Conservation (phyloP, 192 early-diverging fungal genomes). For the Podila epigama region DNA sequence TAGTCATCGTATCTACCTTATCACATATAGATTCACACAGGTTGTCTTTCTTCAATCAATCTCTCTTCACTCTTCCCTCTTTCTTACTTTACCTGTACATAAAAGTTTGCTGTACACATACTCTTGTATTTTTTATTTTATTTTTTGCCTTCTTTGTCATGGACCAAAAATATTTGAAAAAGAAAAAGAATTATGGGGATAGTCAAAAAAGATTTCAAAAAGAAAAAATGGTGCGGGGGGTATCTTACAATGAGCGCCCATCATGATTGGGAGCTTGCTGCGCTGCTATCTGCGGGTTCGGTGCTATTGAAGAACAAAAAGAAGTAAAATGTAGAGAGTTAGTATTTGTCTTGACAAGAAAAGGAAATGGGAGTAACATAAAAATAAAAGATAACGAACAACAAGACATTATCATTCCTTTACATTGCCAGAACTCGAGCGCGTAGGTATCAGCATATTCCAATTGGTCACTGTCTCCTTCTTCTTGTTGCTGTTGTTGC, state of each 20-base stretch:
- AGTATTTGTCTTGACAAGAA: background rate
- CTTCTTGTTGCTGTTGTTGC: background rate
- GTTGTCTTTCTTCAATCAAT: background rate
- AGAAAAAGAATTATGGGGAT: background rate
- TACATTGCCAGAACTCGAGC: conserved; percentile 1
- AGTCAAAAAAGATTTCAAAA: background rate
- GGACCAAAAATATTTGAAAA: background rate
- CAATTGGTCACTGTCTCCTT: background rate
- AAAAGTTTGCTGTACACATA: too few species aligned
- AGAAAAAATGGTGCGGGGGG: background rate
- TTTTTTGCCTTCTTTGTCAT: too few species aligned
- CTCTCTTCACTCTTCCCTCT: background rate
- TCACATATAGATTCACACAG: background rate
- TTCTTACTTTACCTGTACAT: background rate
- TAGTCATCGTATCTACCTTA: too few species aligned
- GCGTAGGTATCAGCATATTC: background rate
- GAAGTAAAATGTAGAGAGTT: background rate
- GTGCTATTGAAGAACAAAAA: background rate
- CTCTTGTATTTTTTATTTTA: too few species aligned
- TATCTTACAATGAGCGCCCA: background rate
- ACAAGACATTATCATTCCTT: background rate
- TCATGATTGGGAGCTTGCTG: background rate
- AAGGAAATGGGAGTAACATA: too few species aligned
- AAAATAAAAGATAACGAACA: too few species aligned
- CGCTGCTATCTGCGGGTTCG: background rate